Percentiles rank a stretch among this genome's conserved stretches.
Evolutionary conservation across 2,329 filamentous ascomycete species (phyloP).

Genomic region (Orbilia quercus): DNA sequence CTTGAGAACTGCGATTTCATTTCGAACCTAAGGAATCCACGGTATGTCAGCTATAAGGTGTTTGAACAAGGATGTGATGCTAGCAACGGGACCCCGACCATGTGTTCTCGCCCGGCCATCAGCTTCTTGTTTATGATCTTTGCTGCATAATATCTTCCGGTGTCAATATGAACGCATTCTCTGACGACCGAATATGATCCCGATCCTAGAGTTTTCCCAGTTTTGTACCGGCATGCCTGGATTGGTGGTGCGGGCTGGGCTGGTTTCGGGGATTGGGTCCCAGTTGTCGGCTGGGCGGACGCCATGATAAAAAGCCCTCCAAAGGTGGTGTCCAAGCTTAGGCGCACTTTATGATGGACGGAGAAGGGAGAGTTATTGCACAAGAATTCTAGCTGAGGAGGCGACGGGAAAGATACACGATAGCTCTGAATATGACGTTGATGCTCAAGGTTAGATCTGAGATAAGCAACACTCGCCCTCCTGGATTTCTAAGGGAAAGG

Average conservation of each 20-base stretch:
- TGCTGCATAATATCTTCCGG: constrained; percentile 95
- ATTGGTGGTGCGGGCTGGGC: constrained; percentile 26
- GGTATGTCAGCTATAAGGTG: constrained; percentile 3
- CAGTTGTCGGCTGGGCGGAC: constrained; percentile 22
- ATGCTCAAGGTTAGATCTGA: constrained; percentile 3
- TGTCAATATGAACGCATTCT: constrained; percentile 98
- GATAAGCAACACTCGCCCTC: neutral
- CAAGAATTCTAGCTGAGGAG: neutral
- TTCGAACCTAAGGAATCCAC: constrained; percentile 67
- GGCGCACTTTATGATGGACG: neutral
- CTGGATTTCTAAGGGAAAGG: neutral
- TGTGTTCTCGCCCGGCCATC: constrained; percentile 97
- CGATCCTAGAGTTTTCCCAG: constrained; percentile 94
- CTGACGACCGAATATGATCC: constrained; percentile 99
- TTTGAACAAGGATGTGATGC: neutral
- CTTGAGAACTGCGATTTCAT: constrained; percentile 97
- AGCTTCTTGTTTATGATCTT: constrained; percentile 99
- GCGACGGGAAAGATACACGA: neutral
- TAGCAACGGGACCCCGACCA: constrained; percentile 72
- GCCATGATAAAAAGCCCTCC: neutral
- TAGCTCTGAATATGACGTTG: constrained; percentile 8
- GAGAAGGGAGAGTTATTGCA: constrained; percentile 4
- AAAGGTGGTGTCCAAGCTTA: neutral
- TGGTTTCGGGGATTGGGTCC: constrained; percentile 42
- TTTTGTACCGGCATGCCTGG: constrained; percentile 79